Evolutionary conservation across 2,329 filamentous ascomycete species (phyloP).

Genomic region (Cryphonectria nitschkei): DNA sequence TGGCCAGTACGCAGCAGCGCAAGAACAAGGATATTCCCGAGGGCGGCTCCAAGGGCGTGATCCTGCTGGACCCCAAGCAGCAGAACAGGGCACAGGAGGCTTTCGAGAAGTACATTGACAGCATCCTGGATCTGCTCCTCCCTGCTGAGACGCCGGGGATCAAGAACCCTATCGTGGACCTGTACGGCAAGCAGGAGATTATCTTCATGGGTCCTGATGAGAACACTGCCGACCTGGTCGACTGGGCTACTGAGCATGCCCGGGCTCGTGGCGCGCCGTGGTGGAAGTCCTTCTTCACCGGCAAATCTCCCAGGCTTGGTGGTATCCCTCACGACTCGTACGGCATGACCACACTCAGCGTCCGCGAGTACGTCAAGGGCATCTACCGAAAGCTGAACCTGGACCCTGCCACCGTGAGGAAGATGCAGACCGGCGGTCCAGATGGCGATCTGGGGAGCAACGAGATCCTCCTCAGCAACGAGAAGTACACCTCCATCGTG

Average conservation of each 20-base stretch:
- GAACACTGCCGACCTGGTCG: slow-evolving; percentile 95
- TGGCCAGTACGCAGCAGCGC: slow-evolving; percentile 97
- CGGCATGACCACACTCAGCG: slow-evolving; percentile 96
- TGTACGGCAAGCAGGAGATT: slow-evolving; percentile 94
- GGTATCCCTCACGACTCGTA: slow-evolving; percentile 96
- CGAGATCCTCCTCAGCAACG: slow-evolving; percentile 93
- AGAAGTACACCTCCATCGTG: slow-evolving; percentile 95
- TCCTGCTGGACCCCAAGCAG: slow-evolving; percentile 89
- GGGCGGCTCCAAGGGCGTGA: slow-evolving; percentile 96
- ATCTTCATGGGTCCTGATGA: slow-evolving; percentile 98
- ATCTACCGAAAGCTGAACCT: slow-evolving; percentile 96
- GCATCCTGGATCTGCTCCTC: slow-evolving; percentile 91
- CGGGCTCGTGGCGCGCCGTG: slow-evolving; percentile 84
- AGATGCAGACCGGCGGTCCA: slow-evolving; percentile 96
- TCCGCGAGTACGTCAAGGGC: slow-evolving; percentile 92
- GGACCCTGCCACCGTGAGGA: slow-evolving; percentile 81
- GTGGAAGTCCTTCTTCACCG: slow-evolving; percentile 99
- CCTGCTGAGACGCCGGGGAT: slow-evolving; percentile 91
- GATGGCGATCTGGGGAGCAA: slow-evolving; percentile 97
- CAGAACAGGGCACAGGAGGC: slow-evolving; percentile 91
- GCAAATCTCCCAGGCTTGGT: slow-evolving; percentile 93
- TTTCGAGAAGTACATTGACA: slow-evolving; percentile 99
- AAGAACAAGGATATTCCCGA: slow-evolving; percentile 99
- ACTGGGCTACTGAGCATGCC: slow-evolving; percentile 98
- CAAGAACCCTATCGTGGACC: slow-evolving; percentile 97